A percentile compares a stretch with the other conserved stretches of the same genome.
Evolutionary conservation across 1,139 yeast genomes (phyloP).

Genomic region (Protomyces arabidopsidicola): DNA sequence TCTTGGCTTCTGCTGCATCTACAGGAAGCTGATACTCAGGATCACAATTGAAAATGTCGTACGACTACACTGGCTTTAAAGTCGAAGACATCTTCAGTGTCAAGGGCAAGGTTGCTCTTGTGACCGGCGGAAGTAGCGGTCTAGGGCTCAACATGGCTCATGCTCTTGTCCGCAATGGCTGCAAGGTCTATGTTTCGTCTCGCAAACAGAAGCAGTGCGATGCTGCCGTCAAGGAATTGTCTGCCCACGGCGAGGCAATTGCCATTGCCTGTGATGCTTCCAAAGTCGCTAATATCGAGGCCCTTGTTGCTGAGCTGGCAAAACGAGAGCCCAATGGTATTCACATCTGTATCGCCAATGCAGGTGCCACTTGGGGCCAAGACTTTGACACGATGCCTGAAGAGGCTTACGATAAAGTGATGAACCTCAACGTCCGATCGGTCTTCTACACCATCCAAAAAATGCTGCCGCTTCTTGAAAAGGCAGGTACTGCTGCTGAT

Average conservation of each 20-base stretch:
- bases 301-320: constrained; percentile 47
- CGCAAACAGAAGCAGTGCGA: constrained; percentile 63
- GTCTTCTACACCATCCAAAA: constrained; percentile 65
- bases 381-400: constrained; percentile 59
- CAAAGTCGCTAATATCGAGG: constrained; percentile 48
- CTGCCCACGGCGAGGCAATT: constrained; percentile 47
- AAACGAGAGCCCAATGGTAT: constrained; percentile 51
- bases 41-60: background rate
- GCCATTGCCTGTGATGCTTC: constrained; percentile 62
- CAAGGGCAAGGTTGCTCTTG: constrained; percentile 61
- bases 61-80: constrained; percentile 13
- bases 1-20: no score
- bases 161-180: constrained; percentile 23
- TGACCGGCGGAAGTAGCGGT: constrained; percentile 62
- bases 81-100: constrained; percentile 41
- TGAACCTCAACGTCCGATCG: constrained; percentile 63
- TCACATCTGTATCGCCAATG: constrained; percentile 68
- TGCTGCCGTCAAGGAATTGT: constrained; percentile 53
- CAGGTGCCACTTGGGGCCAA: constrained; percentile 84
- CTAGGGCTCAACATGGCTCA: constrained; percentile 22
- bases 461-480: constrained; percentile 55
- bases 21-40: no score
- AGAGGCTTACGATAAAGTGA: constrained; percentile 52
- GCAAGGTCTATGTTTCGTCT: constrained; percentile 56
- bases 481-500: constrained; percentile 53